These are phyloP conservation scores for Agrocybe praecox DNA, from an alignment of 768 basidiomycete species.

Conservation along the genomic window DNA sequence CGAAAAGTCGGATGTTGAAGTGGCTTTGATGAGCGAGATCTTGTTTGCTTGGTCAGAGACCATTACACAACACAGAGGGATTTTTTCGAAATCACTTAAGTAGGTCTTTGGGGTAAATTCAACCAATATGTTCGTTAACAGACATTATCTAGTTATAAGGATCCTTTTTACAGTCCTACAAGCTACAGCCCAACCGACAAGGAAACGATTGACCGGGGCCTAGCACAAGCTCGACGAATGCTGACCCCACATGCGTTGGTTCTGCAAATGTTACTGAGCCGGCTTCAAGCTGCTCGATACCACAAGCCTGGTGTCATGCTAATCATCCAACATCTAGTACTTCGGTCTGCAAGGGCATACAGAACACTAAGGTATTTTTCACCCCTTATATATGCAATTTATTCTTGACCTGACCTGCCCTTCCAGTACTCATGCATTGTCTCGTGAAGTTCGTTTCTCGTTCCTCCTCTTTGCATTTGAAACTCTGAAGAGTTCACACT, in stretches of 20 bases:
- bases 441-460: slow-evolving; percentile 88
- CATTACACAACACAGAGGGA: slow-evolving; percentile 74
- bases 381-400: not conserved
- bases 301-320: slow-evolving; percentile 82
- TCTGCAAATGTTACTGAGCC: slow-evolving; percentile 86
- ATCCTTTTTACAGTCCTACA: slow-evolving; percentile 86
- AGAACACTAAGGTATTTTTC: slow-evolving; percentile 71
- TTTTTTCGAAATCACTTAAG: slow-evolving; percentile 86
- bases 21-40: slow-evolving; percentile 84
- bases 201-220: slow-evolving; percentile 74
- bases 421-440: slow-evolving; percentile 84
- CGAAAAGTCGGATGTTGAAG: slow-evolving; percentile 80
- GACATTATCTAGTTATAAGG: slow-evolving; percentile 70
- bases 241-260: slow-evolving; percentile 84
- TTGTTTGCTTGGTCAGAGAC: slow-evolving; percentile 86
- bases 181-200: slow-evolving; percentile 92
- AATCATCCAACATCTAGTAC: slow-evolving; percentile 80
- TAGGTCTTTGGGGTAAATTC: slow-evolving; percentile 26
- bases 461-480: slow-evolving; percentile 94
- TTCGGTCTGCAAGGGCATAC: slow-evolving; percentile 76
- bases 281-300: slow-evolving; percentile 93
- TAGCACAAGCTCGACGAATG: slow-evolving; percentile 68
- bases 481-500: slow-evolving; percentile 81
- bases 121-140: slow-evolving; percentile 26
- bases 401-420: not conserved